These are phyloP conservation scores for Fraxinus americana DNA, from an alignment of 257 asterid genomes.

Conservation along the genomic window DNA sequence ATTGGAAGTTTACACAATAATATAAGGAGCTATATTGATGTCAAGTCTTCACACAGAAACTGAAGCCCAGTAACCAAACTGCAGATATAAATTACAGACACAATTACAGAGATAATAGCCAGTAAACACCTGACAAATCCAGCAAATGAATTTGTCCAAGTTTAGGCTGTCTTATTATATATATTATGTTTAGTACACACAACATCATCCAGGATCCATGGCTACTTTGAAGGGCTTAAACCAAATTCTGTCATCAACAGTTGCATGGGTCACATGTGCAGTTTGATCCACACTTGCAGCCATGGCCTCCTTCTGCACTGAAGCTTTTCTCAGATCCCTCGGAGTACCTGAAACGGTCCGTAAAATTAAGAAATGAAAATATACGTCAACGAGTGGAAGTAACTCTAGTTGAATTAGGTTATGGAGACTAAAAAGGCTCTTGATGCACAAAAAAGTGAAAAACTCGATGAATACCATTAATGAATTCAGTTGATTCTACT, in stretches of 20 bases:
- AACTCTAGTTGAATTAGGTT: background rate
- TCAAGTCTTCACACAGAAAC: too few relatives aligned
- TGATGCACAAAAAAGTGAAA: too few relatives aligned
- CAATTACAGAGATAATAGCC: background rate
- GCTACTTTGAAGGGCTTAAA: background rate
- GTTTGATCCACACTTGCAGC: slow-evolving; percentile 28
- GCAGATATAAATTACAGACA: background rate
- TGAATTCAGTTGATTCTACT: background rate
- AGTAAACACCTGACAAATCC: background rate
- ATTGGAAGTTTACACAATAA: background rate
- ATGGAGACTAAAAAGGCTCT: too few relatives aligned
- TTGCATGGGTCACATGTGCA: slow-evolving; percentile 31
- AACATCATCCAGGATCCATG: background rate
- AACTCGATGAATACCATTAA: too few relatives aligned
- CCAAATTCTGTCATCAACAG: background rate
- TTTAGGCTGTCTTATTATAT: background rate
- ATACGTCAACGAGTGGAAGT: background rate
- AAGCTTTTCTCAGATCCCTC: background rate
- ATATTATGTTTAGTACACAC: background rate
- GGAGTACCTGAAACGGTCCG: background rate
- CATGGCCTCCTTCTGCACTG: slow-evolving; percentile 17
- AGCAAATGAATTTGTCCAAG: background rate
- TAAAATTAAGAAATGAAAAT: background rate
- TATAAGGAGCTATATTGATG: too few relatives aligned
- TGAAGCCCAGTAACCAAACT: background rate